These are phyloP conservation scores for Aureobasidium sp. DNA, from an alignment of 2,329 filamentous ascomycete species.

Conservation along the genomic window DNA sequence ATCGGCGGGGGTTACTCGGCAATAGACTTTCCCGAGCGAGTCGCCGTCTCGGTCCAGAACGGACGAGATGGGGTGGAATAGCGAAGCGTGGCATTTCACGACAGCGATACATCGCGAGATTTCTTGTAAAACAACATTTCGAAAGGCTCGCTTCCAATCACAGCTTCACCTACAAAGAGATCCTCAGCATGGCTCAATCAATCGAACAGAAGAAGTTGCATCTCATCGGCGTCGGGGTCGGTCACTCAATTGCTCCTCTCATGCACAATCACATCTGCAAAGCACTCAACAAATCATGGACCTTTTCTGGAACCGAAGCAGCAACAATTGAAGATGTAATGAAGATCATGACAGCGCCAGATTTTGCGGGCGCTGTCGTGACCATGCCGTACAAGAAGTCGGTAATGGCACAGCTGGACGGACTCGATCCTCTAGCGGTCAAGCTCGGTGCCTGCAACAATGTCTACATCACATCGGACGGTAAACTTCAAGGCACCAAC, in stretches of 20 bases:
- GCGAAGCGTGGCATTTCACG: too few relatives aligned
- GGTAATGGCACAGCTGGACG: constrained; percentile 32
- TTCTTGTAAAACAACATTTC: too few relatives aligned
- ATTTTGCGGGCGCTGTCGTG: constrained; percentile 31
- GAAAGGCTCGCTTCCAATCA: too few relatives aligned
- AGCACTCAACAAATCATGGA: constrained; percentile 32
- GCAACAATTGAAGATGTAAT: constrained; percentile 30
- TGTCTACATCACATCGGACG: constrained; percentile 26
- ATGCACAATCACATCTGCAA: constrained; percentile 38
- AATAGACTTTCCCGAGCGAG: too few relatives aligned
- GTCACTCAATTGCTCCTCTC: constrained; percentile 35
- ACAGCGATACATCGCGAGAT: too few relatives aligned
- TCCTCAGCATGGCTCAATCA: not conserved
- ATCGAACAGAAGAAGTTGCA: constrained; percentile 23
- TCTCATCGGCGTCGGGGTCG: constrained; percentile 35
- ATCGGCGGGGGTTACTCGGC: too few relatives aligned
- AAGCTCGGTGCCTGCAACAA: constrained; percentile 37
- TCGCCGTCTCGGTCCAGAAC: too few relatives aligned
- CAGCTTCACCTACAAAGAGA: too few relatives aligned
- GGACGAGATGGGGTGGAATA: too few relatives aligned
- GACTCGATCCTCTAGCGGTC: constrained; percentile 31
- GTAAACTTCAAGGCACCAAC: constrained; percentile 34
- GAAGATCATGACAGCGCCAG: constrained; percentile 24
- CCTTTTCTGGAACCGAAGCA: constrained; percentile 31
- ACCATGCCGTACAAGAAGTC: constrained; percentile 41